phyloP scores from a whole-genome alignment of 768 basidiomycete species.

The Russula abietina region DNA sequence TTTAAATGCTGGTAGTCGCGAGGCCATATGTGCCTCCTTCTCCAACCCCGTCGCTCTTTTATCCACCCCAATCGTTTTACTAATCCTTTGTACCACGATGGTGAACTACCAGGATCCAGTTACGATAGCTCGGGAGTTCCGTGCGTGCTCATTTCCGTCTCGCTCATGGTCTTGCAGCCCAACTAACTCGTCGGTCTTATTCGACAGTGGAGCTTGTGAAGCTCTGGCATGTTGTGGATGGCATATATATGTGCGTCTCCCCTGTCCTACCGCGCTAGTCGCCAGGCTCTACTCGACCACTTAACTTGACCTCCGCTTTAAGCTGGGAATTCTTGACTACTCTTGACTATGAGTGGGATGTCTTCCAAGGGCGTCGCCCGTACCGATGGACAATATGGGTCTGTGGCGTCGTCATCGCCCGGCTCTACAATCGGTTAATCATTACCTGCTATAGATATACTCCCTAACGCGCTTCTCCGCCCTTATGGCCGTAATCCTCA shows the following conservation, averaged over 20 bases:
- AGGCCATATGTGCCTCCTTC: too few relatives aligned
- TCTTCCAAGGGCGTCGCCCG: neutral
- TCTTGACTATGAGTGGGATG: neutral
- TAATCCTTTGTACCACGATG: neutral
- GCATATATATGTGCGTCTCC: constrained; percentile 7
- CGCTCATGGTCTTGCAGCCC: neutral
- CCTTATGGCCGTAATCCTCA: neutral
- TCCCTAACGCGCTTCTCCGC: constrained; percentile 1
- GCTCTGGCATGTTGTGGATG: constrained; percentile 7
- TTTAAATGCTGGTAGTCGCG: neutral
- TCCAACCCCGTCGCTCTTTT: neutral
- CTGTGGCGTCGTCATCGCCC: neutral
- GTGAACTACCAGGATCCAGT: neutral
- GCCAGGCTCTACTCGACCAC: neutral
- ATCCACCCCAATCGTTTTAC: neutral
- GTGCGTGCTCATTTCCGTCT: neutral
- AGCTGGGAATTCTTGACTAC: neutral
- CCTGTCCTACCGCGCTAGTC: neutral
- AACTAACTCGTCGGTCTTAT: neutral
- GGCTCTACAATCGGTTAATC: neutral
- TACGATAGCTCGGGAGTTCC: neutral
- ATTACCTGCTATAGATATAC: constrained; percentile 2
- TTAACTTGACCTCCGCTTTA: neutral
- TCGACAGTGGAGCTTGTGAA: neutral
- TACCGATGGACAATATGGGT: constrained; percentile 6